A percentile compares a stretch with the other conserved stretches of the same genome.
Conservation (phyloP, 805 yeast genomes). For the Lipomyces kockii region DNA sequence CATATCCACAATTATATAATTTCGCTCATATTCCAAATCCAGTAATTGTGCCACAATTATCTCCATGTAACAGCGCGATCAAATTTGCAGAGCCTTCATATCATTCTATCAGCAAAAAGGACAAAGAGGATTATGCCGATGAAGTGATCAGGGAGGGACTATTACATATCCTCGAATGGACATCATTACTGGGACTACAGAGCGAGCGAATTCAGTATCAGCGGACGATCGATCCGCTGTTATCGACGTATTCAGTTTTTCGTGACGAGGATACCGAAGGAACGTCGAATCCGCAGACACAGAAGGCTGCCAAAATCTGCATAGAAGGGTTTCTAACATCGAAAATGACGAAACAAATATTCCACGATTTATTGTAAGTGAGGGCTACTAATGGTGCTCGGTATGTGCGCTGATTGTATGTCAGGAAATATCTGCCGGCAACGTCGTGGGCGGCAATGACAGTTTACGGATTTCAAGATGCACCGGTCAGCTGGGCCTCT, state of each 20-base stretch:
- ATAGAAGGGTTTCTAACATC: conserved; percentile 26
- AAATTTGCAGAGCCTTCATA: not conserved
- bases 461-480: conserved; percentile 36
- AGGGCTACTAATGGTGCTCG: not conserved
- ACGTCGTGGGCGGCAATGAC: conserved; percentile 24
- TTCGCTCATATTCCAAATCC: not conserved
- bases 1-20: conserved; percentile 13
- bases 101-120: not conserved
- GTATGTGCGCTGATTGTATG: not conserved
- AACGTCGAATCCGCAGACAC: no score
- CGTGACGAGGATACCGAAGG: conserved; percentile 11
- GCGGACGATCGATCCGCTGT: conserved; percentile 11
- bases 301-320: conserved; percentile 9
- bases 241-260: conserved; percentile 31
- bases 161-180: conserved; percentile 31
- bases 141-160: conserved; percentile 23
- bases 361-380: conserved; percentile 21
- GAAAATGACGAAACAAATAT: conserved; percentile 6
- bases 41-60: conserved; percentile 20
- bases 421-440: conserved; percentile 9
- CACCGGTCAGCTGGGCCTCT: conserved; percentile 35
- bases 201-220: conserved; percentile 14
- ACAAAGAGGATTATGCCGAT: not conserved
- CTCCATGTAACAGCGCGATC: conserved; percentile 10
- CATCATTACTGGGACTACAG: conserved; percentile 17